These are phyloP conservation scores for Pseudogymnoascus destructans DNA, from an alignment of 2,329 filamentous ascomycete genomes.

Conservation along the genomic window DNA sequence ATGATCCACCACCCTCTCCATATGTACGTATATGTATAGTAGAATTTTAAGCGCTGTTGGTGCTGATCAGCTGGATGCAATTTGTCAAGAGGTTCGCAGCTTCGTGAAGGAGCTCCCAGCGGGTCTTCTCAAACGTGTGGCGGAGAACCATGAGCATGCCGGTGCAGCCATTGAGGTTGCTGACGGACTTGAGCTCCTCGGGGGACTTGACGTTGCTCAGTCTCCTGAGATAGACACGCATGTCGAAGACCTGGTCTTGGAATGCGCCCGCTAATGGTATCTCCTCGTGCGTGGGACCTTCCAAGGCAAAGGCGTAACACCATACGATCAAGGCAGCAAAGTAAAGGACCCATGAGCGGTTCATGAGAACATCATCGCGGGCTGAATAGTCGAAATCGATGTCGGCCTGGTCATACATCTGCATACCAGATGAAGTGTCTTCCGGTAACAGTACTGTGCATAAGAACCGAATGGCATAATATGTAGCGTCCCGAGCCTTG, in stretches of 20 bases:
- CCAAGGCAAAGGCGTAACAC: conserved; percentile 85
- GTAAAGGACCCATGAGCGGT: conserved; percentile 90
- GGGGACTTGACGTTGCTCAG: conserved; percentile 62
- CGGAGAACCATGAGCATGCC: conserved; percentile 70
- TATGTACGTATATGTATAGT: conserved; percentile 3
- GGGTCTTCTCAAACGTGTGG: conserved; percentile 66
- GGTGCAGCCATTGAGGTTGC: conserved; percentile 69
- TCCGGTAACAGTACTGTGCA: conserved; percentile 66
- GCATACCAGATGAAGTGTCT: conserved; percentile 22
- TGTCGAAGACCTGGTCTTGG: conserved; percentile 59
- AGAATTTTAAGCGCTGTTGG: background rate
- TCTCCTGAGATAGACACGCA: conserved; percentile 63
- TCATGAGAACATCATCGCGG: conserved; percentile 76
- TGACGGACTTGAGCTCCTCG: conserved; percentile 60
- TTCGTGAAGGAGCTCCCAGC: conserved; percentile 88
- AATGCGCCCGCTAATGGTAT: conserved; percentile 35
- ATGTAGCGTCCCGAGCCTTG: conserved; percentile 78
- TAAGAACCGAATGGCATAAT: conserved; percentile 82
- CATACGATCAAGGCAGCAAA: conserved; percentile 86
- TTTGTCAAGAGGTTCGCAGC: conserved; percentile 68
- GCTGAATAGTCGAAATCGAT: conserved; percentile 54
- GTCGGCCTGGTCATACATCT: conserved; percentile 20
- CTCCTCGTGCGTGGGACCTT: conserved; percentile 49
- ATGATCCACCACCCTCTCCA: background rate
- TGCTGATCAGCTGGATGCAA: conserved; percentile 49